These are phyloP conservation scores for Cyberlindnera galapagoensis DNA, from an alignment of 805 yeast genomes.

Conservation along the genomic window DNA sequence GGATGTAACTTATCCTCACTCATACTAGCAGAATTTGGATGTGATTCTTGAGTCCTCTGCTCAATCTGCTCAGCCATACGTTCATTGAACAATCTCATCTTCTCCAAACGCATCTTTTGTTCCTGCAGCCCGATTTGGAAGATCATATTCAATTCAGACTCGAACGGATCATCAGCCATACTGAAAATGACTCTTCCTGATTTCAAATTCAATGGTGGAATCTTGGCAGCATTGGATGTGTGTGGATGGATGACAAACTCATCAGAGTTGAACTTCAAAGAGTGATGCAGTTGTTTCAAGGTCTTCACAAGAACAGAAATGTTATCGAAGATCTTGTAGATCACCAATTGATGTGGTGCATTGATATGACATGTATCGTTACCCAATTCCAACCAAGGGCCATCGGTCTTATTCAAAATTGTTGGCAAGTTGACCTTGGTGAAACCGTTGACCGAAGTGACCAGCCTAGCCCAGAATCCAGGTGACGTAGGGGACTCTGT, in stretches of 20 bases:
- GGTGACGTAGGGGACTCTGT: slow-evolving; percentile 46
- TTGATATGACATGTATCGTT: slow-evolving; percentile 41
- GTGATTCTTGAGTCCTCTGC: slow-evolving; percentile 1
- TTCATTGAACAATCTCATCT: slow-evolving; percentile 36
- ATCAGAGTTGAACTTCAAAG: slow-evolving; percentile 37
- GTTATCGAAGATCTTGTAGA: slow-evolving; percentile 77
- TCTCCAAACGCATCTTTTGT: slow-evolving; percentile 54
- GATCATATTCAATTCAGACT: slow-evolving; percentile 58
- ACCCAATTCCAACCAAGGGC: slow-evolving; percentile 32
- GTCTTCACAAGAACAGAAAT: slow-evolving; percentile 62
- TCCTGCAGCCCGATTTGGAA: slow-evolving; percentile 62
- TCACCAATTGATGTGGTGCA: slow-evolving; percentile 69
- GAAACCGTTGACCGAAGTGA: slow-evolving; percentile 32
- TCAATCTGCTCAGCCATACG: slow-evolving; percentile 19
- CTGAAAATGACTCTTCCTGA: slow-evolving; percentile 54
- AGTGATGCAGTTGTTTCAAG: slow-evolving; percentile 49
- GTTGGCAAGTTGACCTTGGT: slow-evolving; percentile 26
- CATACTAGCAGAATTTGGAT: slow-evolving; percentile 4
- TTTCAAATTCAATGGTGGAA: slow-evolving; percentile 53
- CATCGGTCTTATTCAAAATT: slow-evolving; percentile 20
- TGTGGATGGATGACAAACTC: slow-evolving; percentile 34
- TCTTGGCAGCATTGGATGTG: slow-evolving; percentile 31
- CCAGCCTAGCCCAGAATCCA: slow-evolving; percentile 43
- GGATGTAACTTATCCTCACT: slow-evolving; percentile 6
- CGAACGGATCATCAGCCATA: slow-evolving; percentile 88